These are phyloP conservation scores for Zoysia japonica DNA, from an alignment of 176 grass and related monocot genomes.

Conservation along the genomic window DNA sequence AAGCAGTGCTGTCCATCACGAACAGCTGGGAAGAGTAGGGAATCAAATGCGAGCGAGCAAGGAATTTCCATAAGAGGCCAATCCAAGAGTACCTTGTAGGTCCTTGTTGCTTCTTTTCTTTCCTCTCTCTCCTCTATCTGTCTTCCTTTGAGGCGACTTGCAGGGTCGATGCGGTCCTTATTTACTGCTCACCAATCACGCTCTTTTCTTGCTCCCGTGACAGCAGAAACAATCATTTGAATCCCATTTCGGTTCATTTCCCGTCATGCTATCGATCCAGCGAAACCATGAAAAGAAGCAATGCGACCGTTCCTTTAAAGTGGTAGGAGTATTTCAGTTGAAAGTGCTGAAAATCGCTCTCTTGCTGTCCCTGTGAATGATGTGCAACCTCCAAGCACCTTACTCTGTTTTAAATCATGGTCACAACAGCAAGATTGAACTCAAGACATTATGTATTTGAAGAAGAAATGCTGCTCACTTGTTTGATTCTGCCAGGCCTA, in stretches of 20 bases:
- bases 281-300: slow-evolving; percentile 27
- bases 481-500: slow-evolving; percentile 1
- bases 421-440: neutral
- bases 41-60: slow-evolving; percentile 56
- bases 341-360: neutral
- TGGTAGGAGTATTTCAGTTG: neutral
- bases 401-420: neutral
- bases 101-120: slow-evolving; percentile 45
- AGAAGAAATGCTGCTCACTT: neutral
- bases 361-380: neutral
- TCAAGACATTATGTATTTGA: neutral
- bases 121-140: slow-evolving; percentile 15
- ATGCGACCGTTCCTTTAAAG: neutral
- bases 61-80: slow-evolving; percentile 60
- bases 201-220: neutral
- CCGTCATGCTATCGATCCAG: slow-evolving; percentile 3
- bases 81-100: slow-evolving; percentile 57
- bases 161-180: slow-evolving; percentile 22
- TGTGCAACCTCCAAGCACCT: neutral
- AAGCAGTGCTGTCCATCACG: slow-evolving; percentile 43
- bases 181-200: slow-evolving; percentile 47
- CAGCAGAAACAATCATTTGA: slow-evolving; percentile 39
- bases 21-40: slow-evolving; percentile 31
- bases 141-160: slow-evolving; percentile 41
- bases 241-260: slow-evolving; percentile 25